Evolutionary conservation across 371 early-diverging fungal species (phyloP), one percentile per base, ranked within the genome.

Genomic region (Rhizopus microsporus): DNA sequence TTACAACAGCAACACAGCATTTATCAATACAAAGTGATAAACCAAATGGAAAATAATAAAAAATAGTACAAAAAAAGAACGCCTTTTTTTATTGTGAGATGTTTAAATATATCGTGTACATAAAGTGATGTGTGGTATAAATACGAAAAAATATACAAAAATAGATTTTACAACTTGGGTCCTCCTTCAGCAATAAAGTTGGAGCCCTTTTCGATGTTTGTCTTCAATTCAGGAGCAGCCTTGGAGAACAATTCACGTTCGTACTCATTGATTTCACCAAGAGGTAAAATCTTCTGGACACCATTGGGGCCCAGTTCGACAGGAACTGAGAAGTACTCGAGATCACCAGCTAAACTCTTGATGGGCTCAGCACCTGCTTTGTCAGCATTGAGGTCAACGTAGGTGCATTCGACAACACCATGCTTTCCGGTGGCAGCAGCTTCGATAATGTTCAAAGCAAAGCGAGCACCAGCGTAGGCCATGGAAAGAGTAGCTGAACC

Each of bases 381-480:
- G 69, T 87, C 89, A 52, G 92, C 82, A 51, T 88, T 85, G 42
- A 90, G 85, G 78, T 93, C 72, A 68, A 95, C 87, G 68, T 84
- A 95, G 4, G 93, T 86, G 57, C 88, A 88, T 69, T 93, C 93
- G 48, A 83, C 79, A 59, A 90, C 66, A 35, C 86, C 85, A 13
- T 74, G 52, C 73, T 86, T 86, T 50, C 85, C 84, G 8, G 55
- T 59, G 35, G 88, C 78, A 37, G 81, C 69, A 4, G 94, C 93
- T 4, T 89, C 83, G 10, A 93, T 65, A 16, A 95, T 67, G 30
- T 83, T 80, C 62, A 83, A 66, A 29, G 88, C 83, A 68, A 95
- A 95, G 39, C 91, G 89, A 42, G 93, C 92, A 65, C 93, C 96
- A 54, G 95, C 95, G 54, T 78, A 90, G 15, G 95, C 95, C 95